These are phyloP conservation scores for Mortierella sp. DNA, from an alignment of 371 early-diverging fungal genomes.

Conservation along the genomic window DNA sequence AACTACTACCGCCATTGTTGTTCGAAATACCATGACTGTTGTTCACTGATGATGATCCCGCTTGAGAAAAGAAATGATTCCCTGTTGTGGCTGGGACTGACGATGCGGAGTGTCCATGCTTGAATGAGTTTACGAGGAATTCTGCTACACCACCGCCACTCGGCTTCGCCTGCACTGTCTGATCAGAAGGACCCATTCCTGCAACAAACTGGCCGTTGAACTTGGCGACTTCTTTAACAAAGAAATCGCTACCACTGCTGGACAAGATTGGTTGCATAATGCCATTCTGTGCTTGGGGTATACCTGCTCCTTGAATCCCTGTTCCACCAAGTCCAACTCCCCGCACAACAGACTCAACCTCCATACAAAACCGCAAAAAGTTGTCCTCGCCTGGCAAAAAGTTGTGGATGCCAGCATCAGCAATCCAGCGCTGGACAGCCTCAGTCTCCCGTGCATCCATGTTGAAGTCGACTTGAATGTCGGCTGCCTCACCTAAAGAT, in stretches of 20 bases:
- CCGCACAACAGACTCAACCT: constrained; percentile 47
- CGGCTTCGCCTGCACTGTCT: constrained; percentile 19
- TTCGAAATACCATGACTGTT: neutral
- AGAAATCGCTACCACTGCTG: constrained; percentile 55
- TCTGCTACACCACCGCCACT: constrained; percentile 39
- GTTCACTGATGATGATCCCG: neutral
- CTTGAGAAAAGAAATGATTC: constrained; percentile 27
- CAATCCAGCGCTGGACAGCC: constrained; percentile 51
- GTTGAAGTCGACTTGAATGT: constrained; percentile 33
- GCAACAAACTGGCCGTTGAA: constrained; percentile 49
- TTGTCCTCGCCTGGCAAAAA: constrained; percentile 59
- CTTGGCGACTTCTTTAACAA: constrained; percentile 50
- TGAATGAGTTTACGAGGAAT: constrained; percentile 52
- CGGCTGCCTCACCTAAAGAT: constrained; percentile 19
- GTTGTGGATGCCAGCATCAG: constrained; percentile 47
- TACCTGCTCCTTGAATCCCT: constrained; percentile 43
- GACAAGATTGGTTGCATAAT: constrained; percentile 9
- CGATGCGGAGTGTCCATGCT: constrained; percentile 33
- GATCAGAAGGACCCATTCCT: constrained; percentile 41
- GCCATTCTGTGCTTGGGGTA: constrained; percentile 31
- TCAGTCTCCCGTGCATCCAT: constrained; percentile 50
- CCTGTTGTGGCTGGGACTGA: constrained; percentile 29
- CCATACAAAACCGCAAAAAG: constrained; percentile 59
- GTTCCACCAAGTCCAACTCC: constrained; percentile 52
- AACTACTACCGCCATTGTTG: neutral